Evolutionary conservation across 768 basidiomycete genomes (phyloP).

Genomic region (Pleurotus djamor): DNA sequence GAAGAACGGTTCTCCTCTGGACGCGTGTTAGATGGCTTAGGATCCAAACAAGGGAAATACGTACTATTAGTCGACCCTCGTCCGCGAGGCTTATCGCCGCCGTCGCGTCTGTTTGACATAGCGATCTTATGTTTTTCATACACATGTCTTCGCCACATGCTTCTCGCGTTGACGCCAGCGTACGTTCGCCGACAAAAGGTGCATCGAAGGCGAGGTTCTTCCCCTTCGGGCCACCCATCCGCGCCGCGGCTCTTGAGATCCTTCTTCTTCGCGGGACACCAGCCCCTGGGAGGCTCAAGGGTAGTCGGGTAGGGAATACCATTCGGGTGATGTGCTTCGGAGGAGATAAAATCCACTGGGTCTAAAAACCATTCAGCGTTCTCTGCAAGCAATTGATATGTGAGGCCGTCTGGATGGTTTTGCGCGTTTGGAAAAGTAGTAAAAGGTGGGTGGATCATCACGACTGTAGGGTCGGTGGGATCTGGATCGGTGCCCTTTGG

Average conservation of each 20-base stretch:
- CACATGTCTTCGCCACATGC: constrained; percentile 89
- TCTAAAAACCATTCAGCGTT: constrained; percentile 83
- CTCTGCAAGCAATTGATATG: constrained; percentile 68
- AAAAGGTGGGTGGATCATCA: constrained; percentile 80
- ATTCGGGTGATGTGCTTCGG: constrained; percentile 40
- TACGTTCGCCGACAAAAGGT: constrained; percentile 85
- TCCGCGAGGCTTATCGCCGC: constrained; percentile 59
- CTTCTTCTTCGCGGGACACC: constrained; percentile 86
- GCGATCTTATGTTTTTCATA: constrained; percentile 90
- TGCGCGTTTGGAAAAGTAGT: constrained; percentile 61
- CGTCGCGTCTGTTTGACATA: constrained; percentile 83
- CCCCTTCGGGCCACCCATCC: constrained; percentile 78
- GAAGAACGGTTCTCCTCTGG: constrained; percentile 59
- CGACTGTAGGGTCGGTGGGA: constrained; percentile 57
- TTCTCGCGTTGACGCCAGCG: constrained; percentile 85
- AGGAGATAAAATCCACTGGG: constrained; percentile 57
- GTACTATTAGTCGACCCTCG: constrained; percentile 54
- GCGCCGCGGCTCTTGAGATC: constrained; percentile 66
- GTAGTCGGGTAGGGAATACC: constrained; percentile 73
- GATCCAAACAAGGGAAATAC: background rate
- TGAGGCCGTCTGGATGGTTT: constrained; percentile 62
- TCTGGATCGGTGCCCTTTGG: constrained; percentile 66
- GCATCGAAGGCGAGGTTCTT: constrained; percentile 77
- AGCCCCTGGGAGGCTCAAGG: constrained; percentile 82
- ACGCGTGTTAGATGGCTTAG: constrained; percentile 15